Conservation (phyloP, 129 eudicot species). For the Chrysanthemum makinoi region DNA sequence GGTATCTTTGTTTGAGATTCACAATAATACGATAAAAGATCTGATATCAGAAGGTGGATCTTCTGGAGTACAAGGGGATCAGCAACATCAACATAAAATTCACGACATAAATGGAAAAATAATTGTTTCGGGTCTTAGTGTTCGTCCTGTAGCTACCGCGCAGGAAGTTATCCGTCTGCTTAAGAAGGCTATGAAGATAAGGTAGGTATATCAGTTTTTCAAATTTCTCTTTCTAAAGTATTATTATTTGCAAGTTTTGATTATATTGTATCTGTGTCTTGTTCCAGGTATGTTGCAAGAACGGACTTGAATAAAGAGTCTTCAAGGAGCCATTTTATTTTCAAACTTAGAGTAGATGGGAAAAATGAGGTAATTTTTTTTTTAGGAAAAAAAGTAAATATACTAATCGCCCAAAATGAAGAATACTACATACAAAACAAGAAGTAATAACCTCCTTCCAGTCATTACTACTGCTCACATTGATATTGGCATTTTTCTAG, state of each 20-base stretch:
- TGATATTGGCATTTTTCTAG: too few species aligned
- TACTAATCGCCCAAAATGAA: background rate
- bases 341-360: constrained; percentile 55
- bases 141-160: constrained; percentile 51
- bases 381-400: background rate
- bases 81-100: constrained; percentile 31
- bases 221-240: background rate
- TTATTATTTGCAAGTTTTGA: too few species aligned
- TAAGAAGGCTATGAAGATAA: constrained; percentile 60
- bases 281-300: constrained; percentile 57
- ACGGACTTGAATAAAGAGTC: constrained; percentile 62
- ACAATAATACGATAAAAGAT: constrained; percentile 67
- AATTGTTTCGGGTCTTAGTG: constrained; percentile 51
- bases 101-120: constrained; percentile 64
- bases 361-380: constrained; percentile 48
- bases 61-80: constrained; percentile 40
- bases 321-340: constrained; percentile 65
- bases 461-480: too few species aligned
- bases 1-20: constrained; percentile 71
- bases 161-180: constrained; percentile 53
- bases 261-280: background rate
- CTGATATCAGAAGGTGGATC: constrained; percentile 33
- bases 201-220: constrained; percentile 27
- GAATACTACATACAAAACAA: too few species aligned
- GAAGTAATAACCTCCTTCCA: too few species aligned